Evolutionary conservation across 2,329 filamentous ascomycete species (phyloP).

Genomic region (Trichoderma hamatum): DNA sequence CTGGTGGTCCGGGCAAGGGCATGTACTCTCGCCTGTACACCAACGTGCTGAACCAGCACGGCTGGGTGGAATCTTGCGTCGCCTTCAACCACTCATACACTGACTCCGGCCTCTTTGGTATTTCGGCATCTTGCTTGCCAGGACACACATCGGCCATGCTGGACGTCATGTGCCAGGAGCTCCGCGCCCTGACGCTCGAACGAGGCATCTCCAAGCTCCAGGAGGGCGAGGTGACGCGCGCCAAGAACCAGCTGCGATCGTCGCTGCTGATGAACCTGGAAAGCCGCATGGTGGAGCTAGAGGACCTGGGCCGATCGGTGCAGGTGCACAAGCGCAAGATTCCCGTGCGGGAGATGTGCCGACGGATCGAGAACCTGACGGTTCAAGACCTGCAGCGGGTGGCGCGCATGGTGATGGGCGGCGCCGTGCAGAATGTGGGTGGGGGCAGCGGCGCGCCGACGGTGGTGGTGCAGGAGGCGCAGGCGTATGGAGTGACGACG

Average conservation of each 20-base stretch:
- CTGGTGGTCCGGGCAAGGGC: slow-evolving; percentile 94
- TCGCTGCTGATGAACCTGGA: slow-evolving; percentile 97
- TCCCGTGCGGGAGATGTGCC: slow-evolving; percentile 90
- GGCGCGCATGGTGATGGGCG: slow-evolving; percentile 76
- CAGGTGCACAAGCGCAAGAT: slow-evolving; percentile 96
- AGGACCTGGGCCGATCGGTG: slow-evolving; percentile 91
- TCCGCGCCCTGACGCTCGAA: slow-evolving; percentile 76
- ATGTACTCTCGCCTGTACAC: slow-evolving; percentile 99
- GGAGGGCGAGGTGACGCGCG: slow-evolving; percentile 78
- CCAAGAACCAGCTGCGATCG: slow-evolving; percentile 94
- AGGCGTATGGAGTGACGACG: slow-evolving; percentile 68
- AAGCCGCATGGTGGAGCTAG: slow-evolving; percentile 93
- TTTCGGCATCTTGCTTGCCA: slow-evolving; percentile 83
- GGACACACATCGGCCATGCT: slow-evolving; percentile 80
- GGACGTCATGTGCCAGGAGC: slow-evolving; percentile 91
- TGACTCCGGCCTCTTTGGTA: slow-evolving; percentile 93
- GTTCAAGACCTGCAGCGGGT: slow-evolving; percentile 81
- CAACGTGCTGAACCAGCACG: slow-evolving; percentile 95
- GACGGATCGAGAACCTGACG: slow-evolving; percentile 79
- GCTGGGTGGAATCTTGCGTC: slow-evolving; percentile 94
- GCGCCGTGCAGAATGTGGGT: slow-evolving; percentile 73
- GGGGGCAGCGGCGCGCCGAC: slow-evolving; percentile 85
- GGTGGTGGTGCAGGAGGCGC: slow-evolving; percentile 90
- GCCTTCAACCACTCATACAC: slow-evolving; percentile 98
- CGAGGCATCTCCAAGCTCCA: slow-evolving; percentile 73